phyloP scores from a whole-genome alignment of 495 filamentous ascomycete genomes.

The Tuber magnatum region DNA sequence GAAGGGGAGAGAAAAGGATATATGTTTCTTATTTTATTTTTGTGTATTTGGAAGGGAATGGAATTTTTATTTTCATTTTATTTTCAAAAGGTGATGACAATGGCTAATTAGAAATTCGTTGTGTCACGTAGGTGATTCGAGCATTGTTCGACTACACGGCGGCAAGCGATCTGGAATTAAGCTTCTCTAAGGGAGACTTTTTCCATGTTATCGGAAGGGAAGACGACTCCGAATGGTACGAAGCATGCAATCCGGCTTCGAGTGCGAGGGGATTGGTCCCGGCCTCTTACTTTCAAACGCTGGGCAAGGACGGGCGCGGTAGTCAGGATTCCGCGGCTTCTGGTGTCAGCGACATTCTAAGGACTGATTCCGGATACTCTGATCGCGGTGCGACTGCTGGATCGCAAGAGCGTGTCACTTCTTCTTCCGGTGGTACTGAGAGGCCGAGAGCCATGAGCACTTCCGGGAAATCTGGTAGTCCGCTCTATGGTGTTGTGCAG shows the following conservation, averaged over 20 bases:
- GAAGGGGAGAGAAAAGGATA: neutral
- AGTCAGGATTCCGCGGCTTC: slow-evolving; percentile 69
- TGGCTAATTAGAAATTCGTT: slow-evolving; percentile 9
- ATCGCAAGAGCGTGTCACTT: slow-evolving; percentile 34
- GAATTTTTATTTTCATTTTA: too few relatives aligned
- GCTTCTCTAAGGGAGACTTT: slow-evolving; percentile 90
- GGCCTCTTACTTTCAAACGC: slow-evolving; percentile 81
- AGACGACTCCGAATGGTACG: slow-evolving; percentile 93
- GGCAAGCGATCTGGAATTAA: slow-evolving; percentile 67
- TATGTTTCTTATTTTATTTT: slow-evolving; percentile 7
- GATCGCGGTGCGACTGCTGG: slow-evolving; percentile 48
- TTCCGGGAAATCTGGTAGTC: slow-evolving; percentile 64
- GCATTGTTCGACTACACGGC: slow-evolving; percentile 89
- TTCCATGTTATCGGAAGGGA: slow-evolving; percentile 97
- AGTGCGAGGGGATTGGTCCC: slow-evolving; percentile 86
- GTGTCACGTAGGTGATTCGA: slow-evolving; percentile 70
- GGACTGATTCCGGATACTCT: slow-evolving; percentile 73
- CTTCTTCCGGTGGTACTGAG: slow-evolving; percentile 24
- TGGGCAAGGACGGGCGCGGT: slow-evolving; percentile 84
- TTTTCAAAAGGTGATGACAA: neutral
- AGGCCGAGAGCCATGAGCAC: slow-evolving; percentile 42
- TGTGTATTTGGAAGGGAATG: slow-evolving; percentile 22
- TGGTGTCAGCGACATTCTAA: slow-evolving; percentile 49
- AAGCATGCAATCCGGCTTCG: slow-evolving; percentile 92
- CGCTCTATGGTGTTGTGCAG: slow-evolving; percentile 93